These are phyloP conservation scores for Dendrothele bispora DNA, from an alignment of 768 basidiomycete species.

Conservation along the genomic window DNA sequence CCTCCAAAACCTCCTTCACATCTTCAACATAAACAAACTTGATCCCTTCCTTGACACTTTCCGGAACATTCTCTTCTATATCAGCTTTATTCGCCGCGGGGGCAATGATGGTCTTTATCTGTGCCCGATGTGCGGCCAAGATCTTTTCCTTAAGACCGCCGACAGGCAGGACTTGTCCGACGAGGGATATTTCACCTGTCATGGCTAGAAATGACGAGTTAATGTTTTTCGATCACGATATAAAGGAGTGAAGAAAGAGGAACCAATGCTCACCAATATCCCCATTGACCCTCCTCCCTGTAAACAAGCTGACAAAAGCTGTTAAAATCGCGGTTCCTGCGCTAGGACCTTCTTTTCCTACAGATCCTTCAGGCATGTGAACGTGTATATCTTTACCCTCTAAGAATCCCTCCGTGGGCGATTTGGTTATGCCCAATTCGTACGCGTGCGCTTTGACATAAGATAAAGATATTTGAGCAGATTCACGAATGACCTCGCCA, in stretches of 20 bases:
- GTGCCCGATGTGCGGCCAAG: constrained; percentile 93
- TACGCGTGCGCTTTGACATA: constrained; percentile 93
- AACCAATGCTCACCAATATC: constrained; percentile 71
- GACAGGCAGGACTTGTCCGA: constrained; percentile 94
- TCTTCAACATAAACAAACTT: constrained; percentile 95
- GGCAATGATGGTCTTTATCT: constrained; percentile 88
- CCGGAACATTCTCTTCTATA: constrained; percentile 96
- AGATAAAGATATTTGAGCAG: constrained; percentile 90
- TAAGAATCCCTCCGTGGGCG: constrained; percentile 73
- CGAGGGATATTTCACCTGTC: constrained; percentile 97
- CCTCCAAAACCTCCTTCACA: constrained; percentile 84
- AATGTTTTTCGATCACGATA: background rate
- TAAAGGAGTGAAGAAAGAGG: background rate
- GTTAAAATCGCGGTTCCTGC: constrained; percentile 93
- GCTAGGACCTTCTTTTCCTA: constrained; percentile 94
- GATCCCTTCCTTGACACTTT: constrained; percentile 93
- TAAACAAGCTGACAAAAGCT: constrained; percentile 91
- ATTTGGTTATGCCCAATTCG: constrained; percentile 81
- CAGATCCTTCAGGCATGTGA: constrained; percentile 94
- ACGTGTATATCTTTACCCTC: constrained; percentile 89
- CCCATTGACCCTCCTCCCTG: constrained; percentile 76
- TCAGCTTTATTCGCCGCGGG: constrained; percentile 89
- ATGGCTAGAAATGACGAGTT: constrained; percentile 57
- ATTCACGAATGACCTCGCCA: constrained; percentile 96
- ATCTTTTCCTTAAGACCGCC: constrained; percentile 97